Evolutionary conservation across 2,329 filamentous ascomycete species (phyloP), one percentile per base, ranked within the genome.

Genomic region (Colletotrichum euphorbiae): DNA sequence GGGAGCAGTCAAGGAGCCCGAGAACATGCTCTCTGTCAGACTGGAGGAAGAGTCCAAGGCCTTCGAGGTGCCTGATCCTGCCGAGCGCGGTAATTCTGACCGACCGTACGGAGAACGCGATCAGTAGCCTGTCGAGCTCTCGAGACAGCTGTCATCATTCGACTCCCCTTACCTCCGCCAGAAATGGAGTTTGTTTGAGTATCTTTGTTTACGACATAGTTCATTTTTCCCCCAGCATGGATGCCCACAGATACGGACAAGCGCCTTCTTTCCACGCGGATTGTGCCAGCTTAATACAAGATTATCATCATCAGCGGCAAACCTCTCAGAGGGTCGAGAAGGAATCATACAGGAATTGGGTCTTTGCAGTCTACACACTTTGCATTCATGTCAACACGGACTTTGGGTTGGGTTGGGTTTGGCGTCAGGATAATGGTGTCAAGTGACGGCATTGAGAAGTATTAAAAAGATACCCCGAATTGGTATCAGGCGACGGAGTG

Each of bases 391-490:
- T 28, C 48, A 38, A 17, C 5, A 21, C n/a, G 31, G 51, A 54
- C 31, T 36, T 33, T 51, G 21, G 31, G 13, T 38, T 51, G 21
- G 31, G 13, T 38, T 17, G n/a, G 31, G 28, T 15, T 54, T 12
- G 55, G 42, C 3, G 19, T 58, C n/a, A 17, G 28, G 31, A 54
- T 38, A 21, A 38, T 36, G 51, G 33, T 54, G 33, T 40, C 17
- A n/a, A 38, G 28, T 45, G 28, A 43, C 28, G 21, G 55, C 19
- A 15, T 50, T 42, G 9, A 19, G 40, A 58, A 36, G 28, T n/a
- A 17, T 15, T 4, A n/a, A 24, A 13, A 40, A n/a, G 42, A 58
- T 48, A 40, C 43, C 56, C 31, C 45, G 48, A 33, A 52, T 58
- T 36, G 24, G 42, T 6, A 17, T 33, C 17, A 17, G 24, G 55